Percentiles rank a stretch among this genome's conserved stretches.
These are phyloP conservation scores for Quercus ilex DNA, from an alignment of 306 rosid species.

Conservation along the genomic window DNA sequence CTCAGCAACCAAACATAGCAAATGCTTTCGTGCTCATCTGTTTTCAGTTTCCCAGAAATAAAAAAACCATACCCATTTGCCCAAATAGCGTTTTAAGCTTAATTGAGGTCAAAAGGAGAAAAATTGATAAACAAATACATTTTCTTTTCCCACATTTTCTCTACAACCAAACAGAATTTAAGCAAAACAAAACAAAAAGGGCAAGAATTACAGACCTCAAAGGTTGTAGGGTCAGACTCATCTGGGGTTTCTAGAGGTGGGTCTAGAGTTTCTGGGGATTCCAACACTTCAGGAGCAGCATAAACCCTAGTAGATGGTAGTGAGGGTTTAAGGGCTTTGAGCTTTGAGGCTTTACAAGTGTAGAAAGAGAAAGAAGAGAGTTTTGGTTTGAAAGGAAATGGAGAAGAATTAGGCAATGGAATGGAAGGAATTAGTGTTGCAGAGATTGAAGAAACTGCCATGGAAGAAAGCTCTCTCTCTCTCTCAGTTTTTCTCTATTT, in stretches of 20 bases:
- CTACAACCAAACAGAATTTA: not conserved
- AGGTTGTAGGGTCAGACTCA: slow-evolving; percentile 25
- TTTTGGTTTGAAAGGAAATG: slow-evolving; percentile 37
- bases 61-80: not conserved
- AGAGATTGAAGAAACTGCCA: slow-evolving; percentile 76
- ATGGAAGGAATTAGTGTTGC: slow-evolving; percentile 48
- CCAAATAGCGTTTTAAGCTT: not conserved
- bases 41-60: not conserved
- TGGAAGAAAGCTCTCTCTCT: slow-evolving; percentile 32
- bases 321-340: slow-evolving; percentile 35
- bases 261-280: slow-evolving; percentile 39
- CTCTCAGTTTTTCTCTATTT: not conserved
- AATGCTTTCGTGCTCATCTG: not conserved
- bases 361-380: slow-evolving; percentile 27
- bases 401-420: slow-evolving; percentile 41
- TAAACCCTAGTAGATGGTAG: slow-evolving; percentile 41
- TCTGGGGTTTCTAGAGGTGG: slow-evolving; percentile 40
- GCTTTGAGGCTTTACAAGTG: slow-evolving; percentile 31
- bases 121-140: not conserved
- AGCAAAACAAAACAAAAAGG: slow-evolving; percentile 1
- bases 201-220: slow-evolving; percentile 41
- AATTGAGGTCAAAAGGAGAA: not conserved
- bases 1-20: not conserved
- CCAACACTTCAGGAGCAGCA: slow-evolving; percentile 72
- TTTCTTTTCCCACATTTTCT: not conserved